phyloP scores from a whole-genome alignment of 1,284 basidiomycete genomes.

The Sanghuangporus weigelae region DNA sequence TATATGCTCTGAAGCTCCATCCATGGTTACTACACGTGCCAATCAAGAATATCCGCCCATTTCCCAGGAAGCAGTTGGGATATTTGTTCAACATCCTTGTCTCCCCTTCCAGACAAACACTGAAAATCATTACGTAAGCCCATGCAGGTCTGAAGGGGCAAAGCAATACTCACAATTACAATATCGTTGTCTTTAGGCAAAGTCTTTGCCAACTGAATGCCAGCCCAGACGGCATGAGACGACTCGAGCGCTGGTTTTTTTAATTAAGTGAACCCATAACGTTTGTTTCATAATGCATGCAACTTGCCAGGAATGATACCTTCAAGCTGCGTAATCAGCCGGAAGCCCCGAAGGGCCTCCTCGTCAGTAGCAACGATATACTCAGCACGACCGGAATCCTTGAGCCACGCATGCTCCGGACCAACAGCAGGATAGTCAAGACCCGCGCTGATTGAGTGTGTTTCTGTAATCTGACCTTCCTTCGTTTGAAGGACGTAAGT shows the following conservation, averaged over 20 bases:
- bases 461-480: conserved; percentile 92
- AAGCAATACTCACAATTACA: conserved; percentile 68
- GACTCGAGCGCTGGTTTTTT: conserved; percentile 77
- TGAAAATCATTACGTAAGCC: conserved; percentile 26
- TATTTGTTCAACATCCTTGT: conserved; percentile 94
- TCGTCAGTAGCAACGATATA: conserved; percentile 93
- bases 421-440: conserved; percentile 93
- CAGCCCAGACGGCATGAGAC: conserved; percentile 93
- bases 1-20: neutral
- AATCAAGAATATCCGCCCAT: conserved; percentile 87
- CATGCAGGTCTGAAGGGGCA: neutral
- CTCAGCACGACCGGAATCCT: conserved; percentile 90
- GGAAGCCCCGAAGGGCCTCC: conserved; percentile 89
- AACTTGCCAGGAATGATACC: conserved; percentile 91
- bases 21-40: conserved; percentile 56
- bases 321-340: conserved; percentile 86
- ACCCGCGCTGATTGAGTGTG: conserved; percentile 96
- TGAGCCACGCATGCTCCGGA: conserved; percentile 96
- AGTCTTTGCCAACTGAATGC: conserved; percentile 79
- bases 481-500: conserved; percentile 92
- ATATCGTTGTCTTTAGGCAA: conserved; percentile 83
- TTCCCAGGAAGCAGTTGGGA: conserved; percentile 76
- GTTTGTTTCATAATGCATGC: conserved; percentile 1
- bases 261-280: conserved; percentile 9
- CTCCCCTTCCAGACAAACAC: conserved; percentile 88